Evolutionary conservation across 2,329 filamentous ascomycete genomes (phyloP).

Genomic region (Ceratocystis smalleyi): DNA sequence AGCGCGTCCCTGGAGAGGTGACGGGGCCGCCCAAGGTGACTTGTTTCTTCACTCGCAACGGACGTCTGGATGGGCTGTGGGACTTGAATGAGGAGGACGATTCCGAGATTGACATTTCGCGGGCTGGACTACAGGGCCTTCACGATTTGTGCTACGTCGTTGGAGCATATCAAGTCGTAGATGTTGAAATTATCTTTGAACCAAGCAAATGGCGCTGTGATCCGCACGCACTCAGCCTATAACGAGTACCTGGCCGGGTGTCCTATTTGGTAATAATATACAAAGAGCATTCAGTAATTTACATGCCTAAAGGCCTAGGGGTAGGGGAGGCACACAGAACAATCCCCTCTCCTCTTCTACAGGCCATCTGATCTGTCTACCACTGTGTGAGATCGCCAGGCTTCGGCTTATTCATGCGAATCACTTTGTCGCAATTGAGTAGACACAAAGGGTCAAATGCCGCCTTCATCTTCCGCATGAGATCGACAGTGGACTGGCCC

Average conservation of each 20-base stretch:
- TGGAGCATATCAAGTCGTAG: conserved; percentile 52
- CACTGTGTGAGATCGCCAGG: conserved; percentile 31
- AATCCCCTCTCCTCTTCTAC: background rate
- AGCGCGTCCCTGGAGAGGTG: conserved; percentile 21
- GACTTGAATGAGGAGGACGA: conserved; percentile 62
- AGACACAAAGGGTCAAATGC: conserved; percentile 62
- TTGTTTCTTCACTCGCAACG: conserved; percentile 58
- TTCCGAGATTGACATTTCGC: conserved; percentile 41
- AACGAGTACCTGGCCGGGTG: background rate
- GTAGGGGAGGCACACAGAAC: background rate
- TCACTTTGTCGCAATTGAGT: conserved; percentile 54
- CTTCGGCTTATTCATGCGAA: conserved; percentile 40
- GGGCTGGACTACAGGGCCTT: conserved; percentile 52
- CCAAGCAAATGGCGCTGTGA: conserved; percentile 36
- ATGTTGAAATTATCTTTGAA: conserved; percentile 51
- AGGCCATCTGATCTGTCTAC: conserved; percentile 22
- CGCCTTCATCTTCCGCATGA: conserved; percentile 74
- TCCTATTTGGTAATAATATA: background rate
- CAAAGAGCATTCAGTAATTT: background rate
- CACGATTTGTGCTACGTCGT: conserved; percentile 57
- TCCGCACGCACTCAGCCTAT: background rate
- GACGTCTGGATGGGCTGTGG: conserved; percentile 45
- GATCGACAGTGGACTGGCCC: conserved; percentile 56
- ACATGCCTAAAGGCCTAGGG: background rate
- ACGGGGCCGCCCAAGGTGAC: conserved; percentile 33